Evolutionary conservation across 164 flowering plant species (phyloP), one percentile per base, ranked within the genome.

Genomic region (Vitis amurensis): DNA sequence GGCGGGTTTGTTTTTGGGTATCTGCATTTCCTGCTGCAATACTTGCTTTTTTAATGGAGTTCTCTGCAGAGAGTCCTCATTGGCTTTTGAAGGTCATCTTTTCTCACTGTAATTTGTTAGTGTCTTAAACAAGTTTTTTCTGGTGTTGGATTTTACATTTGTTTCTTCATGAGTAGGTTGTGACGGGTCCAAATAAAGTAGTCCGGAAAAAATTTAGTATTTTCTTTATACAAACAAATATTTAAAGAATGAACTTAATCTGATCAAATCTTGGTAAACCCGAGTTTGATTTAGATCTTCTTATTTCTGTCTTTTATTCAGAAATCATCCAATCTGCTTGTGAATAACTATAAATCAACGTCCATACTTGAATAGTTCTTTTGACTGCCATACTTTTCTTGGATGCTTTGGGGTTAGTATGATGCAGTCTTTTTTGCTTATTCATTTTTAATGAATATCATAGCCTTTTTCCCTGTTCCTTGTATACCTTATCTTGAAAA

Each of bases 51-150:
- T 60, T 59, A 11, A 84, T 84, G 78, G 77, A 76, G 76, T 73
- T 84, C 49, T 84, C 74, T 69, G 82, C 82, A 59, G 87, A 84
- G 61, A 81, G 85, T 73, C 87, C 87, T 59, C 83, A 78, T 59
- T 84, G 87, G 87, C 83, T 84, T 59, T 79, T 77, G 44, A 81
- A 84, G 87, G 87, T 84, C 19, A 37, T 58, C 11, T 47, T 1
- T 49, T 71, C 65, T 50, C 30, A 23, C 61, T 55, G 3, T 58
- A 10, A 0, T 47, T 27, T 14, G 19, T 9, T 30, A 19, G 30
- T 74, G 11, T 51, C n/a, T 66, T 13, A 16, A 10, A n/a, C 51
- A 61, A 7, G 47, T 16, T 29, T 8, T 14, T 16, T 50, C 47
- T 16, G 23, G 55, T 48, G 27, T 27, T 23, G 64, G 14, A 13